phyloP scores from a whole-genome alignment of 2,329 filamentous ascomycete genomes.

The Xylariaceae sp. region DNA sequence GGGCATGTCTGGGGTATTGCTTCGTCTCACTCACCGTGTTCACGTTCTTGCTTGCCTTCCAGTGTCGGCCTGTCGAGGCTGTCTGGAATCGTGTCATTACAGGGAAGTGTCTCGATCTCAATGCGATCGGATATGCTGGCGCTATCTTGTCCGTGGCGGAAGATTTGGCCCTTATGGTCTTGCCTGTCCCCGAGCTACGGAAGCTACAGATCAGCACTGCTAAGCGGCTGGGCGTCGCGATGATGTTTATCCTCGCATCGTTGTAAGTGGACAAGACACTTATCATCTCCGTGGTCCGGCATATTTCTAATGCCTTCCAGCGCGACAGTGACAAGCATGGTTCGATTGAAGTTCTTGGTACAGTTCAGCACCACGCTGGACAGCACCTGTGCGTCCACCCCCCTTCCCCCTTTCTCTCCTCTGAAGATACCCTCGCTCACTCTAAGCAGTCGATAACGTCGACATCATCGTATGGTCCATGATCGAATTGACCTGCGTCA shows the following conservation, averaged over 20 bases:
- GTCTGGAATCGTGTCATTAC: slow-evolving; percentile 10
- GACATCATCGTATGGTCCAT: slow-evolving; percentile 20
- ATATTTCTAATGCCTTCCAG: slow-evolving; percentile 7
- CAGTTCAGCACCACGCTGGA: slow-evolving; percentile 11
- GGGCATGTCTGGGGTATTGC: not conserved
- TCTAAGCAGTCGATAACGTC: slow-evolving; percentile 12
- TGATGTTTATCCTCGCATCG: slow-evolving; percentile 60
- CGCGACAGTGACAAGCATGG: slow-evolving; percentile 15
- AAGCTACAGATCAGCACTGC: slow-evolving; percentile 54
- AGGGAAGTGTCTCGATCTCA: slow-evolving; percentile 49
- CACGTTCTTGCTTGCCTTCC: slow-evolving; percentile 13
- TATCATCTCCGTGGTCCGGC: not conserved
- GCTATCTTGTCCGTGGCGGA: slow-evolving; percentile 62
- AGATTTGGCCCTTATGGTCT: slow-evolving; percentile 57
- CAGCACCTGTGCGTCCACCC: slow-evolving; percentile 14
- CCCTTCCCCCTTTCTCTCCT: too few species aligned
- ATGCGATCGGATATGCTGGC: slow-evolving; percentile 58
- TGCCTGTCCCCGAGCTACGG: slow-evolving; percentile 57
- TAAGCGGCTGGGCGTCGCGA: slow-evolving; percentile 57
- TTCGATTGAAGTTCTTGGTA: slow-evolving; percentile 16
- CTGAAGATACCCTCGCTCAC: not conserved
- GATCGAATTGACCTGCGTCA: slow-evolving; percentile 17
- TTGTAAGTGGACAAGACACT: slow-evolving; percentile 41
- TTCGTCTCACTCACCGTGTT: slow-evolving; percentile 6
- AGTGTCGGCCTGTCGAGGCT: slow-evolving; percentile 11